Conservation (phyloP, 805 yeast genomes). For the Diddensiella santjacobensis region DNA sequence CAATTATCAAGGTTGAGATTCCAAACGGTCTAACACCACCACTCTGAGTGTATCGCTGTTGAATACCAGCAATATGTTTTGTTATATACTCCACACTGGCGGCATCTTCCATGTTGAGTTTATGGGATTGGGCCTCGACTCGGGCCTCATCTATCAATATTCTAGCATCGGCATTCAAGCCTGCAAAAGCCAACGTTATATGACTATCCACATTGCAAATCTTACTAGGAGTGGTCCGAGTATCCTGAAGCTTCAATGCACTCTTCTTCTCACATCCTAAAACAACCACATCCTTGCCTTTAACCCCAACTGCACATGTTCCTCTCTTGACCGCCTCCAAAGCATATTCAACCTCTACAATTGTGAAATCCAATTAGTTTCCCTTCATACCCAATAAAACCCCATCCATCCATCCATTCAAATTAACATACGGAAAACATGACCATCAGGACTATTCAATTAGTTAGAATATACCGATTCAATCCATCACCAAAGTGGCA, state of each 20-base stretch:
- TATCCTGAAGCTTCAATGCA: constrained; percentile 91
- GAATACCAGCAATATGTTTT: constrained; percentile 94
- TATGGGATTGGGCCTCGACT: constrained; percentile 93
- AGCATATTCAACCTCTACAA: constrained; percentile 95
- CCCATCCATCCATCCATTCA: not conserved
- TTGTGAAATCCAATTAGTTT: too few relatives aligned
- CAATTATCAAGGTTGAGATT: constrained; percentile 90
- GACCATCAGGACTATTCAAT: constrained; percentile 83
- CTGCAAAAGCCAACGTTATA: constrained; percentile 90
- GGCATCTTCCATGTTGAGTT: constrained; percentile 90
- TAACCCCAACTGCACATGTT: constrained; percentile 96
- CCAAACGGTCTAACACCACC: constrained; percentile 99
- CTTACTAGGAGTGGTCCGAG: constrained; percentile 92
- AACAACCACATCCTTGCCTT: constrained; percentile 83
- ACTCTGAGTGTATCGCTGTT: constrained; percentile 93
- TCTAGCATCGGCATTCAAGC: constrained; percentile 97
- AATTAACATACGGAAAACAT: constrained; percentile 74
- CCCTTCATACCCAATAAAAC: too few relatives aligned
- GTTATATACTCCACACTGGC: constrained; percentile 89
- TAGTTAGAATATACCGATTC: constrained; percentile 7
- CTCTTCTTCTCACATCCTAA: constrained; percentile 96
- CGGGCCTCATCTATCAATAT: constrained; percentile 92
- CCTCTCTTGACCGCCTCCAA: constrained; percentile 97
- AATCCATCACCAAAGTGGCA: not conserved
- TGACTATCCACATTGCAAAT: constrained; percentile 89